These are phyloP conservation scores for Eutrema yunnanense DNA, from an alignment of 345 rosid species.

Conservation along the genomic window DNA sequence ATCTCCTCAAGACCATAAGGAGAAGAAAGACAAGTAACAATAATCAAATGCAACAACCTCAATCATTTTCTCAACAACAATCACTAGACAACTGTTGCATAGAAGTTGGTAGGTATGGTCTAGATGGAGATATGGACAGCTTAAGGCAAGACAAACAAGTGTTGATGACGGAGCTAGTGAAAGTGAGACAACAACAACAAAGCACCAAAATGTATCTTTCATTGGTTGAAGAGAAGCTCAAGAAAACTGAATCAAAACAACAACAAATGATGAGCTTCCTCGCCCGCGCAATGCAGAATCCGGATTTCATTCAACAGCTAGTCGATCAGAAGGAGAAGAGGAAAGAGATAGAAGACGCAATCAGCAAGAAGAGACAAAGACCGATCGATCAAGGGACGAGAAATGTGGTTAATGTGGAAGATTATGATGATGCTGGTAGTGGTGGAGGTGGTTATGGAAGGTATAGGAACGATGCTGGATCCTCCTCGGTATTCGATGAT, in stretches of 20 bases:
- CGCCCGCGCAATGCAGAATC: conserved; percentile 65
- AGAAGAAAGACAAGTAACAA: conserved; percentile 42
- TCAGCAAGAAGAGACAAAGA: conserved; percentile 49
- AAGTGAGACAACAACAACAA: conserved; percentile 60
- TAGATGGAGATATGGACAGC: conserved; percentile 52
- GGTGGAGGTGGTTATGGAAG: conserved; percentile 1
- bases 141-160: conserved; percentile 60
- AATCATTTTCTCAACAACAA: conserved; percentile 37
- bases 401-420: conserved; percentile 24
- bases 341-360: conserved; percentile 50
- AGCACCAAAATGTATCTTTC: conserved; percentile 44
- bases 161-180: conserved; percentile 56
- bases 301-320: conserved; percentile 52
- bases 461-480: conserved; percentile 7
- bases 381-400: conserved; percentile 39
- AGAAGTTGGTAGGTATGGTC: conserved; percentile 60
- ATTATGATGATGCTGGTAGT: not conserved
- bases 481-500: conserved; percentile 28
- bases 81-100: conserved; percentile 47
- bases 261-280: conserved; percentile 69
- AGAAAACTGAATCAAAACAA: conserved; percentile 54
- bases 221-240: conserved; percentile 46
- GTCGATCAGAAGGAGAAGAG: conserved; percentile 43
- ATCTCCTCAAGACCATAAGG: conserved; percentile 55
- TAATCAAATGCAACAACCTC: conserved; percentile 20